Conservation (phyloP, 352 stramenopile species). For the Phytophthora sp. region DNA sequence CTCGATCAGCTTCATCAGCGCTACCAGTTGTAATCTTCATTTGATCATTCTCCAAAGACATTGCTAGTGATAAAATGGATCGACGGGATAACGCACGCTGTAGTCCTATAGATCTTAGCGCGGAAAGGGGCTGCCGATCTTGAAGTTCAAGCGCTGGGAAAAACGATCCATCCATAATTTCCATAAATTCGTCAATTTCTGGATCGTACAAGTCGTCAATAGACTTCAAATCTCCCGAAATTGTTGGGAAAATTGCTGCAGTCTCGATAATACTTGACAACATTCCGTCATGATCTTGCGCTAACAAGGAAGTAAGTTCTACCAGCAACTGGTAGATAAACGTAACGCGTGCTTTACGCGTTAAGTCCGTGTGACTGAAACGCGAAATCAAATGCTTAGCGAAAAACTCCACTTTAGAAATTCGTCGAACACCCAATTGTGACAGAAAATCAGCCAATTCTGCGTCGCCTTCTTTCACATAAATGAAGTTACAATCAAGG, state of each 20-base stretch:
- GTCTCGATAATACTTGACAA: conserved; percentile 52
- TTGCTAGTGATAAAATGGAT: conserved; percentile 65
- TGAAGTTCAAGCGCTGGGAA: conserved; percentile 70
- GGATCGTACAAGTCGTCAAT: conserved; percentile 77
- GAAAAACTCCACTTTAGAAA: conserved; percentile 63
- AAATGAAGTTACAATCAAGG: conserved; percentile 58
- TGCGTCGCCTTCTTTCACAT: conserved; percentile 51
- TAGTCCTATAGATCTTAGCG: conserved; percentile 68
- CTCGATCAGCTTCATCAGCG: conserved; percentile 12
- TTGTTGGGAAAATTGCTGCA: conserved; percentile 64
- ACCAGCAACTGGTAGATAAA: conserved; percentile 54
- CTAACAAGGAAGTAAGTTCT: conserved; percentile 48
- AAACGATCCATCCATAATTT: conserved; percentile 74
- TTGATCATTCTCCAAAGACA: conserved; percentile 67
- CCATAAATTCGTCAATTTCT: conserved; percentile 71
- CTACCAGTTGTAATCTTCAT: conserved; percentile 33
- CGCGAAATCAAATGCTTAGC: conserved; percentile 56
- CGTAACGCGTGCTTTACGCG: conserved; percentile 37
- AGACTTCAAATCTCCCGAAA: conserved; percentile 55
- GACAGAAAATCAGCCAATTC: conserved; percentile 35
- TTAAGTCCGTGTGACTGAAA: conserved; percentile 43
- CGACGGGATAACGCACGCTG: conserved; percentile 66
- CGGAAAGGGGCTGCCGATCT: conserved; percentile 54
- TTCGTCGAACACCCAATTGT: conserved; percentile 39
- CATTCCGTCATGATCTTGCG: conserved; percentile 48